Conservation (phyloP, 768 basidiomycete species). For the Paxillus ammoniavirescens region DNA sequence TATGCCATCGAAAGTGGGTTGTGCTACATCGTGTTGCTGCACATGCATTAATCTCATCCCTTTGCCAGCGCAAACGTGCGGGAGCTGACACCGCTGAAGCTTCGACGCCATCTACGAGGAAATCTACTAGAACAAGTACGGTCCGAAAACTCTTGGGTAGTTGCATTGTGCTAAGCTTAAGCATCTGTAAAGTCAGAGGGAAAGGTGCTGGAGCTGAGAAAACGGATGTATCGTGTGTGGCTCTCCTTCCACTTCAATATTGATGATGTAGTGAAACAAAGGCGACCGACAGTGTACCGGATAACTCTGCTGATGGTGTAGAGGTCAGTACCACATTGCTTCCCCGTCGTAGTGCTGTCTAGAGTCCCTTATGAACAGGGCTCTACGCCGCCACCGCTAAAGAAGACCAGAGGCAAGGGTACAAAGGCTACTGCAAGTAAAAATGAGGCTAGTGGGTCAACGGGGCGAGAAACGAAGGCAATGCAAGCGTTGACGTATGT, state of each 20-base stretch:
- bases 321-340: constrained; percentile 24
- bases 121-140: constrained; percentile 39
- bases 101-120: constrained; percentile 45
- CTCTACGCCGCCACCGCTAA: constrained; percentile 32
- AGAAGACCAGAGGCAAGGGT: constrained; percentile 39
- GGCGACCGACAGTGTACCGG: constrained; percentile 17
- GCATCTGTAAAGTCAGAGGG: constrained; percentile 14
- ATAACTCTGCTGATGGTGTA: constrained; percentile 10
- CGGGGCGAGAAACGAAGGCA: constrained; percentile 17
- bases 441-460: constrained; percentile 9
- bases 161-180: background rate
- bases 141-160: constrained; percentile 16
- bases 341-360: background rate
- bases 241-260: background rate
- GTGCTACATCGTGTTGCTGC: background rate
- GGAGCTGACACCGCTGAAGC: constrained; percentile 37
- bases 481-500: constrained; percentile 13
- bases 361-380: constrained; percentile 3
- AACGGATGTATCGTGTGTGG: constrained; percentile 24
- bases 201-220: constrained; percentile 8
- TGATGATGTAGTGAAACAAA: background rate
- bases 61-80: constrained; percentile 56
- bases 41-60: constrained; percentile 17
- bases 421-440: constrained; percentile 15
- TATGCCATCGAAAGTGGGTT: constrained; percentile 40